Base-by-base conservation (phyloP, 495 filamentous ascomycete genomes). In the Aspergillus carlsbadensis region DNA sequence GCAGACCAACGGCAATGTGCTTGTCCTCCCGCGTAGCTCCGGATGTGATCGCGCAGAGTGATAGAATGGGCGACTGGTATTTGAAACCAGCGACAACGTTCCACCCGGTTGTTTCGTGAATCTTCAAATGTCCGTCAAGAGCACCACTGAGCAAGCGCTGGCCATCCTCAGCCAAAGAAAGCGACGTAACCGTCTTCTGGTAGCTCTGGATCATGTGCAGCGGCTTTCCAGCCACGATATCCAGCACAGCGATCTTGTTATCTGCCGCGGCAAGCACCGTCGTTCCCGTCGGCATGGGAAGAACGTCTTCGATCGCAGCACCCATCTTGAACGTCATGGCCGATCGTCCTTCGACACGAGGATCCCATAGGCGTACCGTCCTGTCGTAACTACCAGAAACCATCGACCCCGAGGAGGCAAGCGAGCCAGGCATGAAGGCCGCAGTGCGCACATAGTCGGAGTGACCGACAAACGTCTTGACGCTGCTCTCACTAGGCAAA, bases 91-190 rank as follows among this genome's bases (percentile, higher is more conserved):
- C 85, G 4, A 96, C 91, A 5, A 98, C 85, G 65, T 96, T 93
- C 95, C 95, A 99, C 24, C 79, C 83, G 0, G 84, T 83, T 1
- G 92, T 94, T 72, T 98, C 93, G 59, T 93, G 96, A 35, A 98
- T 82, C 75, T 99, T 99, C 71, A 99, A 82, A 67, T 97, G 94
- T 13, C 95, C 95, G 70, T 99, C 94, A 31, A 99, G 77, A 14
- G 85, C 88, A 68, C 91, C 95, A 66, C 83, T 90, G 56, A 99
- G 81, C 44, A 99, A 77, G 41, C 95, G 82, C 45, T 84, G 84
- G 15, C 86, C 84, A 60, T 89, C 85, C 26, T 88, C 90, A 0
- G 91, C 94, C n/a, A 85, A 67, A 14, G 78, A 78, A 33, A 99
- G 80, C 4, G 89, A 83, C 0, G 94, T 98, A 29, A 99, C 91